Conservation (phyloP, 2,329 filamentous ascomycete genomes). For the Cucurbitaria berberidis region DNA sequence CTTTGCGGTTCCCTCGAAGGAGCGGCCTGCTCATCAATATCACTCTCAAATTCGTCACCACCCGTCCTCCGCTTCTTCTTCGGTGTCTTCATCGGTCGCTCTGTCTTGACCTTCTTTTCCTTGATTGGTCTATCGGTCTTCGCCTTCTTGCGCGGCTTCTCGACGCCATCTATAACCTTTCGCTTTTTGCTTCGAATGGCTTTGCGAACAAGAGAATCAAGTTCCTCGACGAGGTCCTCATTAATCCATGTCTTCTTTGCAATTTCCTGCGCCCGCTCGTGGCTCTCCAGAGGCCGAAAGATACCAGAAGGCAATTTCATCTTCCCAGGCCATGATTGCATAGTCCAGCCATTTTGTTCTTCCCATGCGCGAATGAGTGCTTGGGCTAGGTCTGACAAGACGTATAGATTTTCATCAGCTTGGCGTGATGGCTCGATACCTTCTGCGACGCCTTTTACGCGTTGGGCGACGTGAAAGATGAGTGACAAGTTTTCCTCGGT, state of each 20-base stretch:
- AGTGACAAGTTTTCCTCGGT: conserved; percentile 86
- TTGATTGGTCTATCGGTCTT: conserved; percentile 39
- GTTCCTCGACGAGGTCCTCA: conserved; percentile 72
- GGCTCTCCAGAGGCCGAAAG: conserved; percentile 76
- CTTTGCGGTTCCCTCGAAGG: conserved; percentile 52
- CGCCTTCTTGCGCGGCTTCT: conserved; percentile 45
- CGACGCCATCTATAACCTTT: conserved; percentile 37
- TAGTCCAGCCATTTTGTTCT: conserved; percentile 82
- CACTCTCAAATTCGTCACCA: conserved; percentile 46
- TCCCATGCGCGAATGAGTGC: conserved; percentile 83
- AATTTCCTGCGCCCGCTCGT: conserved; percentile 81
- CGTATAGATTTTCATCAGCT: conserved; percentile 76
- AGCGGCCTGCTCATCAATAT: conserved; percentile 24
- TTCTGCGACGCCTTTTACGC: conserved; percentile 88
- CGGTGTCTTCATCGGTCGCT: conserved; percentile 46
- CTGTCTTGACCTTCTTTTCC: conserved; percentile 38
- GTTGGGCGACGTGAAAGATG: conserved; percentile 90
- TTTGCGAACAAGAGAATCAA: conserved; percentile 78
- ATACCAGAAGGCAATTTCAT: conserved; percentile 80
- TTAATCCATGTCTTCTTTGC: conserved; percentile 85
- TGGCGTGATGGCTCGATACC: conserved; percentile 65
- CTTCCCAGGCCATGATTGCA: conserved; percentile 83
- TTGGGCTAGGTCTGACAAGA: conserved; percentile 86
- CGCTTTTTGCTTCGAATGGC: conserved; percentile 67
- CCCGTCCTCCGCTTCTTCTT: conserved; percentile 42